Evolutionary conservation across 176 grass and related monocot genomes (phyloP).

Genomic region (Zea luxurians): DNA sequence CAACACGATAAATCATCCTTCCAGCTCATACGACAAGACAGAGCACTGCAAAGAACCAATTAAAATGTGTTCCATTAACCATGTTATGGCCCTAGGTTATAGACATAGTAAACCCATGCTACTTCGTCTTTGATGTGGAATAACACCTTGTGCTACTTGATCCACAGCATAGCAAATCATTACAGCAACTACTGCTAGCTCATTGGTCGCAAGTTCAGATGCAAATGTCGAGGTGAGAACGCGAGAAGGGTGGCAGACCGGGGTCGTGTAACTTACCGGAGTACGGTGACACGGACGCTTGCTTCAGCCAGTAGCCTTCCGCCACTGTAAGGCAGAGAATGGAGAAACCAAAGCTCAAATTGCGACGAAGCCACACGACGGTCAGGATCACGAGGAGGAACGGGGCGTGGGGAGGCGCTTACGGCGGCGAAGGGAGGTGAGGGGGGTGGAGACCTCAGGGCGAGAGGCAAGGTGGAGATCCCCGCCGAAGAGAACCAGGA

Average conservation of each 20-base stretch:
- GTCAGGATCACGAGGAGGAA: not conserved
- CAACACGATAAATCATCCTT: conserved; percentile 1
- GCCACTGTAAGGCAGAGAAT: conserved; percentile 55
- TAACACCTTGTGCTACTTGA: not conserved
- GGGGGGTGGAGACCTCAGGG: conserved; percentile 77
- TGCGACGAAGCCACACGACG: conserved; percentile 2
- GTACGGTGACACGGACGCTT: conserved; percentile 80
- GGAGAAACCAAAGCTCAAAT: not conserved
- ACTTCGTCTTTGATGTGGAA: not conserved
- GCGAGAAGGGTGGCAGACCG: not conserved
- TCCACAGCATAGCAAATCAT: not conserved
- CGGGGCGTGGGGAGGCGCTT: conserved; percentile 30
- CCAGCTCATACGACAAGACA: conserved; percentile 10
- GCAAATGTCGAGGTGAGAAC: conserved; percentile 14
- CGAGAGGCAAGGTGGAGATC: conserved; percentile 83
- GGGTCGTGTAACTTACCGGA: conserved; percentile 45
- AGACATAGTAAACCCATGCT: not conserved
- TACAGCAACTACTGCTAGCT: not conserved
- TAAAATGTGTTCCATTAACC: conserved; percentile 1
- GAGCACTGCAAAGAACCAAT: conserved; percentile 17
- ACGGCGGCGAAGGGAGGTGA: conserved; percentile 80
- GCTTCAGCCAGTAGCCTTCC: conserved; percentile 98
- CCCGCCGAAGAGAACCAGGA: conserved; percentile 63
- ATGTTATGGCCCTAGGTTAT: not conserved
- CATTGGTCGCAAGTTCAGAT: not conserved